Evolutionary conservation across 148 eudicot genomes (phyloP), one percentile per base, ranked within the genome.

Genomic region (Persicaria tinctoria): DNA sequence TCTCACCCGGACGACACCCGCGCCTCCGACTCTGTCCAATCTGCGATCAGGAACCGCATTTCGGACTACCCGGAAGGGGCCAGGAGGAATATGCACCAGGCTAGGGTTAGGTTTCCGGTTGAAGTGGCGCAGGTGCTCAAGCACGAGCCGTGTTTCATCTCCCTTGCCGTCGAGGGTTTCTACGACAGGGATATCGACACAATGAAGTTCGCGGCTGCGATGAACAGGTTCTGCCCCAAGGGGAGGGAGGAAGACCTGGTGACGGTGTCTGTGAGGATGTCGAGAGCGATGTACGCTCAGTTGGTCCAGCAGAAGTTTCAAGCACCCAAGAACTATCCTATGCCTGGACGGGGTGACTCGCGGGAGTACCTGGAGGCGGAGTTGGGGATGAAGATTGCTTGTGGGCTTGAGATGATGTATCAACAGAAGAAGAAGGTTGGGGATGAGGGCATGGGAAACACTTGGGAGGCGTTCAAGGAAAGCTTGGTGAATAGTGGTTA

Each of bases 331-430:
- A 81, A 89, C 79, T 95, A 90, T 75, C 97, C 96, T 2, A 90
- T 88, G 87, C 89, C 89, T 51, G 80, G 86, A 1, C 81, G 87
- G 78, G 83, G 88, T 74, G 89, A 85, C 47, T 76, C 75, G 27
- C 75, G 16, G 38, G 82, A 77, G 44, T 90, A 83, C 78, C 14
- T 66, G 78, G 97, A 90, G 81, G 97, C 98, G 5, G 98, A 95
- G 77, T 66, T 92, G 66, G 98, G 98, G 70, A 87, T 95, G 98
- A 95, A 95, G 87, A 89, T 95, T 71, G 85, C 92, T 8, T 87
- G 96, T 76, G 98, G 98, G 59, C 84, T 95, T 71, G 98, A 95
- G 82, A 95, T 95, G 98, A 78, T 95, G 83, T 95, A 95, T 86
- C 98, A 92, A 82, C 79, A 77, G 73, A 84, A 86, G 79, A 84